Base-by-base conservation (phyloP, 2,329 filamentous ascomycete genomes). In the Colletotrichum siamense region DNA sequence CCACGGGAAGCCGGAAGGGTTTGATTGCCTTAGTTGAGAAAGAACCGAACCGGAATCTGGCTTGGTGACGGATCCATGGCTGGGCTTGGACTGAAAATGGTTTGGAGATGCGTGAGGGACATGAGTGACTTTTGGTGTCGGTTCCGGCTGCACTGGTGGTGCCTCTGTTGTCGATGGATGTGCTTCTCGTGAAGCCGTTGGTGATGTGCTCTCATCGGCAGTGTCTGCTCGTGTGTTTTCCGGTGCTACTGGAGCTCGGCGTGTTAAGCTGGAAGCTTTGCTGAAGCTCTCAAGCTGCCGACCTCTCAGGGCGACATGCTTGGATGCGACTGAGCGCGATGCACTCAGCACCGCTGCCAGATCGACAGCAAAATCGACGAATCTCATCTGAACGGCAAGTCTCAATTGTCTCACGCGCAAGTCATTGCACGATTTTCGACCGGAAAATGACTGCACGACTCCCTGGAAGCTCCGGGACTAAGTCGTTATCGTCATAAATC, bases 331-430 rank as follows among this genome's bases (percentile, higher is more conserved):
- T 39, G 91, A 91, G 76, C 92, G 91, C 67, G 94, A 93, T 82
- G 92, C 94, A 87, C 90, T 92, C 83, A 94, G 88, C 78, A 96
- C 88, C 77, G 93, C 91, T 79, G 93, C 92, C 80, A 94, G 87
- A 86, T 96, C 95, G 82, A 96, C 87, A 78, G 89, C 86, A 82
- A 89, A 91, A 86, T 91, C 93, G 86, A 90, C 91, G 89, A 92
- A 87, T 84, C 90, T 87, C 91, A 92, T 92, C 75, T 77, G 79
- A 10, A 55, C 67, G 26, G 39, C 30, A 8, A 24, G 52, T 62
- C 55, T 39, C 28, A 62, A 70, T 61, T n/a, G 65, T 62, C 66
- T 69, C 28, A 32, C 16, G 22, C 28, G n/a, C 39, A n/a, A 55
- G 18, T 22, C 63, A 16, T 24, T n/a, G 15, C 34, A 26, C 6